These are phyloP conservation scores for Decorospora gaudefroyi DNA, from an alignment of 2,329 filamentous ascomycete species.

Conservation along the genomic window DNA sequence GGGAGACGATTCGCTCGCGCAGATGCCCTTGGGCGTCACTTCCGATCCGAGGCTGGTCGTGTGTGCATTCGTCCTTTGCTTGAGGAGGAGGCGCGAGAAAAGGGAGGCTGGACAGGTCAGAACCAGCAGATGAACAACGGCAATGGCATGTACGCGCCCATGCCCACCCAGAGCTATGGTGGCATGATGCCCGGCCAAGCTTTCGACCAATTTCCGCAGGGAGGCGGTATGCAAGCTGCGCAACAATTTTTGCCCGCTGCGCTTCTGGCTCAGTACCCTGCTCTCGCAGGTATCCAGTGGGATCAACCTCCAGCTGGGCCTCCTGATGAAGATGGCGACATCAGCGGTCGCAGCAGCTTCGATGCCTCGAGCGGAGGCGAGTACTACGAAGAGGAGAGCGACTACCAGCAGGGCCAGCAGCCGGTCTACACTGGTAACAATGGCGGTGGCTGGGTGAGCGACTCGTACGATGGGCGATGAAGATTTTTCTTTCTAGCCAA, in stretches of 20 bases:
- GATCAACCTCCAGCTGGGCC: conserved; percentile 68
- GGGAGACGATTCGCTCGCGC: conserved; percentile 91
- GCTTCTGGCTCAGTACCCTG: conserved; percentile 87
- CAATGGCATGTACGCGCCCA: conserved; percentile 50
- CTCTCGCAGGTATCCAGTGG: conserved; percentile 90
- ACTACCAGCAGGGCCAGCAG: conserved; percentile 46
- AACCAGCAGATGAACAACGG: conserved; percentile 61
- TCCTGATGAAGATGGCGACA: conserved; percentile 62
- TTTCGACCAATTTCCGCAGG: conserved; percentile 39
- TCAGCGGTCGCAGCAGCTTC: conserved; percentile 80
- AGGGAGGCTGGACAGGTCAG: conserved; percentile 62
- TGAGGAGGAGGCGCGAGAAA: conserved; percentile 88
- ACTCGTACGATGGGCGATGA: conserved; percentile 29
- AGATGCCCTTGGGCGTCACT: conserved; percentile 91
- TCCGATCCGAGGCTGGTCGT: conserved; percentile 90
- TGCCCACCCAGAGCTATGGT: conserved; percentile 37
- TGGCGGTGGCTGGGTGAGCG: conserved; percentile 44
- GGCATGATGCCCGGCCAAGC: conserved; percentile 44
- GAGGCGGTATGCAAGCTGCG: conserved; percentile 32
- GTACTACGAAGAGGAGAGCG: conserved; percentile 72
- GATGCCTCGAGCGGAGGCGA: conserved; percentile 70
- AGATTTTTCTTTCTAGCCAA: not conserved
- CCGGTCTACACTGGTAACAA: conserved; percentile 36
- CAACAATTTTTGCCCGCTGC: conserved; percentile 73
- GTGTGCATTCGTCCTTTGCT: conserved; percentile 97